These are phyloP conservation scores for Mycosphaerella sp. DNA, from an alignment of 2,329 filamentous ascomycete species.

Conservation along the genomic window DNA sequence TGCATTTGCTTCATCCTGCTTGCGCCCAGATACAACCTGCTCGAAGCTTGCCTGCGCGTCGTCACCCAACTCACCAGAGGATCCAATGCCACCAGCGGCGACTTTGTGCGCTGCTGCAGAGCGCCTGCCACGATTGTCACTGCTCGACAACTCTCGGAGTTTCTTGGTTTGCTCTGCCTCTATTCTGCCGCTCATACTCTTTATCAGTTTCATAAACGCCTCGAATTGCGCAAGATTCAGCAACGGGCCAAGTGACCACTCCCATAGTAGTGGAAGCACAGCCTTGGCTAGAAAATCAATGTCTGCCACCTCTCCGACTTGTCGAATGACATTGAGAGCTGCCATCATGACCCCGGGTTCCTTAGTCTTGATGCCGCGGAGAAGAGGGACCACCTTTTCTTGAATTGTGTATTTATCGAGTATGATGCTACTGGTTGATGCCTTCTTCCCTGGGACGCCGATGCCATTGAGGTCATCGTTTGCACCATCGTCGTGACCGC, in stretches of 20 bases:
- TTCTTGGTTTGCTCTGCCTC: constrained; percentile 87
- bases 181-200: constrained; percentile 67
- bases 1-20: constrained; percentile 33
- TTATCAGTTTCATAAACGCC: constrained; percentile 83
- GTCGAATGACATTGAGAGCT: constrained; percentile 72
- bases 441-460: constrained; percentile 39
- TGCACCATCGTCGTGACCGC: constrained; percentile 40
- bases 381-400: constrained; percentile 86
- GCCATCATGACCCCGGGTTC: constrained; percentile 98
- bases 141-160: constrained; percentile 70
- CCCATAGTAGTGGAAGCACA: constrained; percentile 82
- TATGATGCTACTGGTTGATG: constrained; percentile 48
- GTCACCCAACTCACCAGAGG: constrained; percentile 52
- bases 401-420: constrained; percentile 98
- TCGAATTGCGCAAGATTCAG: constrained; percentile 81
- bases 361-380: constrained; percentile 93
- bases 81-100: constrained; percentile 40
- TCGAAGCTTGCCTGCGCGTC: constrained; percentile 74
- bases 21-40: constrained; percentile 73
- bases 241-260: constrained; percentile 81
- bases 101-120: constrained; percentile 63
- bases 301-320: constrained; percentile 76
- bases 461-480: constrained; percentile 74
- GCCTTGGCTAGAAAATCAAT: constrained; percentile 89
- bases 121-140: constrained; percentile 32